phyloP scores from a whole-genome alignment of 1,139 yeast species.

The Pichiaceae sp. region DNA sequence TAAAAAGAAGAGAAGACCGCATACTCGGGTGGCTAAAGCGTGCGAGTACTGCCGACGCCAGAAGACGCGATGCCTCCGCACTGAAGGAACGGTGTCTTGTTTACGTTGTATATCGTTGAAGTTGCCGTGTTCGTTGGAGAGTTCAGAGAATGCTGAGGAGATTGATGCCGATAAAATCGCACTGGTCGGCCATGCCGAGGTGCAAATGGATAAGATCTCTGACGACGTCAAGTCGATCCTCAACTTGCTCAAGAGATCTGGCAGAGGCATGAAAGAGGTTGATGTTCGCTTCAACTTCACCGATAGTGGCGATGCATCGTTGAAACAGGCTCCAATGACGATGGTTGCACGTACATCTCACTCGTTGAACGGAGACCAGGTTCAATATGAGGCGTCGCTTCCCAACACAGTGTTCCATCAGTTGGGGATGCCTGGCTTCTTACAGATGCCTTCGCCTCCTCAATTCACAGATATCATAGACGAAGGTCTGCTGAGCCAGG shows the following conservation, averaged over 20 bases:
- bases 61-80: conserved; percentile 55
- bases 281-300: conserved; percentile 1
- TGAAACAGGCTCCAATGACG: conserved; percentile 1
- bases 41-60: conserved; percentile 53
- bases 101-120: conserved; percentile 47
- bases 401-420: background rate
- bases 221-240: background rate
- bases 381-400: background rate
- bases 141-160: conserved; percentile 5
- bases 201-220: background rate
- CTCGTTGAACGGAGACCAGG: background rate
- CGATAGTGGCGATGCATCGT: background rate
- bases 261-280: background rate
- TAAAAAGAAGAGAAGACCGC: conserved; percentile 12
- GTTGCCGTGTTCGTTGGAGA: conserved; percentile 43
- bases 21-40: conserved; percentile 45
- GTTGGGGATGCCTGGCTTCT: background rate
- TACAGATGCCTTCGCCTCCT: background rate
- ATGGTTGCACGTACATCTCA: background rate
- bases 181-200: conserved; percentile 3
- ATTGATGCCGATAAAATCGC: conserved; percentile 2
- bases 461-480: background rate
- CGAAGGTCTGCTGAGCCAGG: conserved; percentile 33
- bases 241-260: background rate
- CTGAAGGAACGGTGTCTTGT: conserved; percentile 38